Percentiles rank a stretch among this genome's conserved stretches.
Conservation (phyloP, 2,329 filamentous ascomycete genomes). For the Endoconidiophora laricicola region DNA sequence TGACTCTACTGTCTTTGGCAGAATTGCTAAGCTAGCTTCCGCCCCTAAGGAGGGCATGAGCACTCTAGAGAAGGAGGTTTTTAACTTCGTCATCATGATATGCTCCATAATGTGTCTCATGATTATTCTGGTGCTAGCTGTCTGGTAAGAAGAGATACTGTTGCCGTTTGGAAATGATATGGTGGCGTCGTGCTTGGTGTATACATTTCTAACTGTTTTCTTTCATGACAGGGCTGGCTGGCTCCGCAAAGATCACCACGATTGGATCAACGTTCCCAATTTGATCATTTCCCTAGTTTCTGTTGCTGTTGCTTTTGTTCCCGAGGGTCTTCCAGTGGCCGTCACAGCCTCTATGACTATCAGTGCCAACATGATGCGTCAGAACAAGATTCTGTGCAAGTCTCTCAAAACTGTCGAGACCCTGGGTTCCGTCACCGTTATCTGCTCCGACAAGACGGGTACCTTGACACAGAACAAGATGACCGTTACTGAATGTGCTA, state of each 20-base stretch:
- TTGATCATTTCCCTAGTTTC: slow-evolving; percentile 53
- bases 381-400: slow-evolving; percentile 92
- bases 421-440: slow-evolving; percentile 94
- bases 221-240: slow-evolving; percentile 53
- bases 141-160: slow-evolving; percentile 92
- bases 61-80: slow-evolving; percentile 93
- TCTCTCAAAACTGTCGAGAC: slow-evolving; percentile 95
- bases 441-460: slow-evolving; percentile 98
- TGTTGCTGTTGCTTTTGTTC: slow-evolving; percentile 91
- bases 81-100: slow-evolving; percentile 72
- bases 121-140: slow-evolving; percentile 92
- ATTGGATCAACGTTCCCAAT: slow-evolving; percentile 96
- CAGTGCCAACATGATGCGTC: slow-evolving; percentile 95
- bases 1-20: slow-evolving; percentile 81
- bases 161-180: slow-evolving; percentile 18
- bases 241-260: slow-evolving; percentile 94
- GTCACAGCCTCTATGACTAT: slow-evolving; percentile 95
- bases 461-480: slow-evolving; percentile 98
- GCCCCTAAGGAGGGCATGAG: slow-evolving; percentile 96
- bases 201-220: slow-evolving; percentile 38
- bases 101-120: slow-evolving; percentile 79
- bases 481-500: slow-evolving; percentile 89
- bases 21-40: slow-evolving; percentile 97
- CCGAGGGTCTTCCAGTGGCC: slow-evolving; percentile 90
- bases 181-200: no score